A percentile compares a stretch with the other conserved stretches of the same genome.
These are phyloP conservation scores for Erythrophleum fordii DNA, from an alignment of 306 rosid genomes.

Conservation along the genomic window DNA sequence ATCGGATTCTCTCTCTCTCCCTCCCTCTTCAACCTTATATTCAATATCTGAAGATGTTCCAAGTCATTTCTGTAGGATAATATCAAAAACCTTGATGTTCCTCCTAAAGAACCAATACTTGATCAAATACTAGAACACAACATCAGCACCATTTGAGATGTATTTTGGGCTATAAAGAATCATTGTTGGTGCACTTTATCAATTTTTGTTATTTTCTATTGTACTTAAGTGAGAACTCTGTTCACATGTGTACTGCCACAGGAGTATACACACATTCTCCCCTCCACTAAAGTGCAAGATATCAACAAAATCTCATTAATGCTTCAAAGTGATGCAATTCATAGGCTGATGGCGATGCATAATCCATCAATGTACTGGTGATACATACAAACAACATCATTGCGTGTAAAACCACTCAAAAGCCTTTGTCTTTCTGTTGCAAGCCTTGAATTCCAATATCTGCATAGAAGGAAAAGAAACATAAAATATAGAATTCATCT, in stretches of 20 bases:
- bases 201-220: neutral
- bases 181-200: slow-evolving; percentile 12
- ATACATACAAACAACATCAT: slow-evolving; percentile 84
- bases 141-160: slow-evolving; percentile 1
- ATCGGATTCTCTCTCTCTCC: slow-evolving; percentile 8
- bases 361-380: neutral
- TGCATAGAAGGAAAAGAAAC: slow-evolving; percentile 48
- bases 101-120: neutral
- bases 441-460: slow-evolving; percentile 96
- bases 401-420: slow-evolving; percentile 63
- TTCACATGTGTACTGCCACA: neutral
- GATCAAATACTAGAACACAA: neutral
- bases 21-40: slow-evolving; percentile 6
- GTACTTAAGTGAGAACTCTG: neutral
- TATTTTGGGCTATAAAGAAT: neutral
- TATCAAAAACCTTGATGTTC: neutral
- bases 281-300: slow-evolving; percentile 22
- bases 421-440: slow-evolving; percentile 93
- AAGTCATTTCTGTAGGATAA: slow-evolving; percentile 22
- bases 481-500: slow-evolving; percentile 13
- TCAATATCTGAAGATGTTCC: slow-evolving; percentile 3
- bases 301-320: slow-evolving; percentile 17
- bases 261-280: slow-evolving; percentile 5
- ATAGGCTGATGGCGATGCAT: neutral
- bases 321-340: neutral